These are phyloP conservation scores for Prosopis cineraria DNA, from an alignment of 306 rosid genomes.

Conservation along the genomic window DNA sequence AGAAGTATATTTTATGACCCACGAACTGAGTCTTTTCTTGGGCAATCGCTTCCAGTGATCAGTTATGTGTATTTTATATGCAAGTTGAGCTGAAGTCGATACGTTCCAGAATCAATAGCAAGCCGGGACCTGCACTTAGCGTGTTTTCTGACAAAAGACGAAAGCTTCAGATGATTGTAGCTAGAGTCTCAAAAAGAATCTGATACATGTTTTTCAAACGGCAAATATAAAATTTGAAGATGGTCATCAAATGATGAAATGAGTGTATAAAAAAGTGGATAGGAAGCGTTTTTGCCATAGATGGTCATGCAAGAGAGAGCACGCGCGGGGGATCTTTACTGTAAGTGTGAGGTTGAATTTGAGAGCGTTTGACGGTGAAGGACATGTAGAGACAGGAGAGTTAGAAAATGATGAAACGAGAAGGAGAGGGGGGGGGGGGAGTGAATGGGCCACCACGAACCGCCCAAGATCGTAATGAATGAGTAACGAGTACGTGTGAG, in stretches of 20 bases:
- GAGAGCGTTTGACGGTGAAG: not conserved
- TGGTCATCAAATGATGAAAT: too few species aligned
- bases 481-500: not conserved
- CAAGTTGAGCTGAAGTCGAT: not conserved
- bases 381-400: not conserved
- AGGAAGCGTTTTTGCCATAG: not conserved
- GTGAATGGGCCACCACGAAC: constrained; percentile 24
- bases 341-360: not conserved
- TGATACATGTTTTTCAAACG: too few species aligned
- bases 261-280: too few species aligned
- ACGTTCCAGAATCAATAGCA: not conserved
- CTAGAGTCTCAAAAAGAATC: too few species aligned
- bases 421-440: too few species aligned
- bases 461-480: constrained; percentile 15
- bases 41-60: too few species aligned
- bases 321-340: not conserved
- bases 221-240: too few species aligned
- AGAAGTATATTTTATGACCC: too few species aligned
- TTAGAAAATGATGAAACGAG: not conserved
- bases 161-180: too few species aligned
- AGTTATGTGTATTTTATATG: not conserved
- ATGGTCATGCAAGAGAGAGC: not conserved
- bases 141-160: too few species aligned
- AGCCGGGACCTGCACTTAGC: too few species aligned
- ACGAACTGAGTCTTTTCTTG: too few species aligned